phyloP scores from a whole-genome alignment of 345 rosid genomes.

The Aegle marmelos region DNA sequence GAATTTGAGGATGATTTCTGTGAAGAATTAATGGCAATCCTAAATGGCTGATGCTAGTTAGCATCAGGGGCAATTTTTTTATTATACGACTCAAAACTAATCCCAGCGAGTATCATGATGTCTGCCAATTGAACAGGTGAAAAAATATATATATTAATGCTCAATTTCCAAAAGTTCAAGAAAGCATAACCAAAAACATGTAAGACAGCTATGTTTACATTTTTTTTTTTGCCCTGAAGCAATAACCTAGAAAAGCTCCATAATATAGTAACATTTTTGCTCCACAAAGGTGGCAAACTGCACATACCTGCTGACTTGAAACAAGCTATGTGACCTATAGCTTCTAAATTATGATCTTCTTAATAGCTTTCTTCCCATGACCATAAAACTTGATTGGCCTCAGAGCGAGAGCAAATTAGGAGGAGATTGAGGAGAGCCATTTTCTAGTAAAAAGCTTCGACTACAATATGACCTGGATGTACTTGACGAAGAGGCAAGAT shows the following conservation, averaged over 20 bases:
- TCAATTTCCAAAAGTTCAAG: neutral
- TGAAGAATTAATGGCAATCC: neutral
- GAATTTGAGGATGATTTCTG: neutral
- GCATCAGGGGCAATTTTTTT: neutral
- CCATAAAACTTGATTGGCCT: constrained; percentile 12
- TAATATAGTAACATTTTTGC: neutral
- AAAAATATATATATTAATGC: constrained; percentile 4
- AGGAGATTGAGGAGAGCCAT: constrained; percentile 82
- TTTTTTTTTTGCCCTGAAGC: constrained; percentile 1
- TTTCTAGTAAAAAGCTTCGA: constrained; percentile 77
- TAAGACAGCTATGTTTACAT: neutral
- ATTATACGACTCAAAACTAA: neutral
- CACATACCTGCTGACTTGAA: neutral
- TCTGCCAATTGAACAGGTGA: neutral
- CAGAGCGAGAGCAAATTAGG: constrained; percentile 44
- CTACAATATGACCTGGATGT: constrained; percentile 92
- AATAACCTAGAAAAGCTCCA: neutral
- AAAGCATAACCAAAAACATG: neutral
- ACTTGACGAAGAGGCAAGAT: constrained; percentile 84
- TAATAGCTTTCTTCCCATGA: neutral
- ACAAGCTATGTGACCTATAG: neutral
- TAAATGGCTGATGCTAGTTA: constrained; percentile 1
- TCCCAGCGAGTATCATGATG: neutral
- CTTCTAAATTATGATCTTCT: neutral
- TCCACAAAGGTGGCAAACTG: neutral